Evolutionary conservation across 306 rosid genomes (phyloP), one percentile per base, ranked within the genome.

Genomic region (Phaseolus lunatus): DNA sequence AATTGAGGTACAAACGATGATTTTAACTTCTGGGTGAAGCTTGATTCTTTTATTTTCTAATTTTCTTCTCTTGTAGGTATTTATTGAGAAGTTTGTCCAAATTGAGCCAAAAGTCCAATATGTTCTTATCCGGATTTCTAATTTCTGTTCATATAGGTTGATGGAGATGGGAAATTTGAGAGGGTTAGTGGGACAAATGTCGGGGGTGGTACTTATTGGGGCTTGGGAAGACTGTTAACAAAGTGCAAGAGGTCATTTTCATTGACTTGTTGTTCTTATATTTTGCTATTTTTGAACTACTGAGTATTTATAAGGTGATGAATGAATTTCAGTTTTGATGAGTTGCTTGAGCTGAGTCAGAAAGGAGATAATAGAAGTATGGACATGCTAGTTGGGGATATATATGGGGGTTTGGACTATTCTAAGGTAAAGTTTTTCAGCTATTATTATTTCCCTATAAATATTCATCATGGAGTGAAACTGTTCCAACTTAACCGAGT

Each of bases 301-400:
- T 80, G 75, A 72, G 15, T 56, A 61, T 72, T 80, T 70, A 67
- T 31, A 3, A 26, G 20, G 71, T 13, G 70, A 83, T 85, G 80
- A 73, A 83, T 76, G 76, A 59, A 27, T 86, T 75, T 72, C 88
- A 96, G 99, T 83, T 96, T 96, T 84, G 98, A 96, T 77, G 99
- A 96, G 86, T 86, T 96, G 89, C 84, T 96, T 67, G 99, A 96
- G 96, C 88, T 96, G 83, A 96, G 96, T 85, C 99, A 96, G 81
- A 85, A 83, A 81, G 99, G 99, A 78, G 97, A 96, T 78, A 96
- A 96, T 81, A 81, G 99, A 22, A 68, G 91, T 52, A 89, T 90
- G 78, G 99, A 96, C 87, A 96, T 96, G 99, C 98, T 96, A 82
- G 99, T 96, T 45, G 99, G 99, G 84, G 99, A 96, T 84, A 96